A percentile compares a stretch with the other conserved stretches of the same genome.
Evolutionary conservation across 805 yeast species (phyloP).

Genomic region (Wickerhamomyces canadensis): DNA sequence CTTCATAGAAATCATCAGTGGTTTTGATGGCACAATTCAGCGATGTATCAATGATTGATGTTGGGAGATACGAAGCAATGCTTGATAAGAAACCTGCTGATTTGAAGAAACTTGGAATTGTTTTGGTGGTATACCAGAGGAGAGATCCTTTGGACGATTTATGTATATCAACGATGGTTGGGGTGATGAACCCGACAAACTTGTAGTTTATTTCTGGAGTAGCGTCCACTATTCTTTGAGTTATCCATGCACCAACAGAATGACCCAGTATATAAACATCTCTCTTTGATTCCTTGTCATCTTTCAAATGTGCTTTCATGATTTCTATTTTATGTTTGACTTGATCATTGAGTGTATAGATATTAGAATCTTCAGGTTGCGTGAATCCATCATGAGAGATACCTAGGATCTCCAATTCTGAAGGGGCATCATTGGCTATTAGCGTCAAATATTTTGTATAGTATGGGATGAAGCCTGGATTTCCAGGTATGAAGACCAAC

Average conservation of each 20-base stretch:
- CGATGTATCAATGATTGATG: constrained; percentile 5
- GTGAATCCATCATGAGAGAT: constrained; percentile 62
- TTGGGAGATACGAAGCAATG: constrained; percentile 22
- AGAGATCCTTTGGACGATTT: constrained; percentile 34
- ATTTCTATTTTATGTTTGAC: constrained; percentile 50
- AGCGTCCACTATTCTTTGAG: constrained; percentile 43
- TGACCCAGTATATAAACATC: constrained; percentile 55
- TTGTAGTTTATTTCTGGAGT: constrained; percentile 25
- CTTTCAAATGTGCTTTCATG: constrained; percentile 31
- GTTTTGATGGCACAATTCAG: constrained; percentile 8
- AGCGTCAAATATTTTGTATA: constrained; percentile 48
- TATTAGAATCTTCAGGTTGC: constrained; percentile 14
- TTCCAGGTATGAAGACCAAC: constrained; percentile 65
- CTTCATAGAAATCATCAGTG: constrained; percentile 4
- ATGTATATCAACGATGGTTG: constrained; percentile 62
- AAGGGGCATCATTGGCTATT: constrained; percentile 36
- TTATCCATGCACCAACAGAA: constrained; percentile 65
- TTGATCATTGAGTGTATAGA: constrained; percentile 47
- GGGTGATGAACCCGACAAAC: constrained; percentile 60
- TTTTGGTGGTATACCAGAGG: constrained; percentile 24
- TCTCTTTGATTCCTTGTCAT: constrained; percentile 13
- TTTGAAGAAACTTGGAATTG: constrained; percentile 25
- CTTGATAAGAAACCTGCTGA: constrained; percentile 26
- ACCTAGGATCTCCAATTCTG: constrained; percentile 44
- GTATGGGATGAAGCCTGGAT: constrained; percentile 68